Evolutionary conservation across 768 basidiomycete species (phyloP).

Genomic region (Crucibulum laeve): DNA sequence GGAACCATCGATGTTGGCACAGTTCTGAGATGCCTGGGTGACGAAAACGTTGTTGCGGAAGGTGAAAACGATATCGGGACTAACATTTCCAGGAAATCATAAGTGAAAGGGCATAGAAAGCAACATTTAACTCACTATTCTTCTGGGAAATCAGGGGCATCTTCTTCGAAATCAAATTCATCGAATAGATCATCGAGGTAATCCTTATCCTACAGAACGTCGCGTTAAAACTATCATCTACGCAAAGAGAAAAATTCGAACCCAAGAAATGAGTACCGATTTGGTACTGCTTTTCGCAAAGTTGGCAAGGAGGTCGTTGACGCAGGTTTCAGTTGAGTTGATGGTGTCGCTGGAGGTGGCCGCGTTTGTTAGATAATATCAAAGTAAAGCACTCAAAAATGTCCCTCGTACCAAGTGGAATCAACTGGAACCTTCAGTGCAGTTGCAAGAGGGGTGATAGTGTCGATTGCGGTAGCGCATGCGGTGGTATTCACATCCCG

Average conservation of each 20-base stretch:
- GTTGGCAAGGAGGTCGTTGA: conserved; percentile 3
- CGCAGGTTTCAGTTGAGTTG: conserved; percentile 3
- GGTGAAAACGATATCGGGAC: conserved; percentile 7
- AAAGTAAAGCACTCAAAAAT: background rate
- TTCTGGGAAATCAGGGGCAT: conserved; percentile 5
- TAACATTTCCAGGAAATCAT: background rate
- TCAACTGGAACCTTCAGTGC: conserved; percentile 3
- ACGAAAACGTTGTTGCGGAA: conserved; percentile 3
- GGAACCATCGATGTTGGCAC: conserved; percentile 5
- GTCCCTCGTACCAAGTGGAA: conserved; percentile 3
- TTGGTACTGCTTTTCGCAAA: conserved; percentile 6
- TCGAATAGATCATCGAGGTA: conserved; percentile 7
- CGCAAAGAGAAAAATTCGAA: background rate
- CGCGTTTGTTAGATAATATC: background rate
- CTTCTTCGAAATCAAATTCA: conserved; percentile 8
- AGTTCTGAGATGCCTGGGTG: conserved; percentile 2
- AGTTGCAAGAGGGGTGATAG: conserved; percentile 2
- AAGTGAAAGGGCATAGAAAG: background rate
- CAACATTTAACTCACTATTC: background rate
- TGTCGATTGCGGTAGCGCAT: conserved; percentile 2
- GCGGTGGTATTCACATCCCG: conserved; percentile 2
- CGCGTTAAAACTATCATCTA: background rate
- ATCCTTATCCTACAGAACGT: conserved; percentile 1
- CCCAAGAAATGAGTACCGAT: conserved; percentile 7
- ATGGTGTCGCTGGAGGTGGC: conserved; percentile 2